Base-by-base conservation (phyloP, 805 yeast genomes). In the Suhomyces pyralidae region DNA sequence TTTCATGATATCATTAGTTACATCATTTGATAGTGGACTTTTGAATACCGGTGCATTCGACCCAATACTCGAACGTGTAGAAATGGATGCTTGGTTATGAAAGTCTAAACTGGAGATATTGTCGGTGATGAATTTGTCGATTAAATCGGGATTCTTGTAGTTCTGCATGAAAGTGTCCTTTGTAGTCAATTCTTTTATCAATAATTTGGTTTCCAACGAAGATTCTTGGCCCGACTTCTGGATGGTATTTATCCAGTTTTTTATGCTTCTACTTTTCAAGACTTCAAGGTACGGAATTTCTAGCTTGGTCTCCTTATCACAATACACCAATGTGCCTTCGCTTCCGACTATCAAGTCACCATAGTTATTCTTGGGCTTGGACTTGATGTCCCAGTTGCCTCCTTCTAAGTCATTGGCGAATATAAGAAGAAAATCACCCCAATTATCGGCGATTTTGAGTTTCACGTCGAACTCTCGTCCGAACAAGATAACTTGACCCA, bases 381-480 rank as follows among this genome's bases (percentile, higher is more conserved):
- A 86, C 60, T 84, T 84, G 50, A 93, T 76, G 40, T 78, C 81
- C 81, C 88, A 90, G 65, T 86, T 87, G 9, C 96, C 96, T 49
- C 76, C 79, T 66, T 92, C 97, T 52, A 93, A 74, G 66, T 93
- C 97, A 59, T 90, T 90, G 25, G 92, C 96, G 66, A 91, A 85
- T 49, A 81, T 79, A 51, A 91, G 74, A 50, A 93, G 71, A 67
- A 94, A 94, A 62, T 88, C 94, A 15, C 96, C 96, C 86, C 96
- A 93, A 51, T 86, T 87, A 48, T 83, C 82, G 20, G 97, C 96
- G 49, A 94, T 76, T 43, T 87, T 91, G 70, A 81, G 91, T 67
- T 93, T 93, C 36, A 86, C 82, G 72, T 93, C 98, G 65, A 85
- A 93, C 58, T 93, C 98, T 64, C 97, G 84, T 40, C 99, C 99